These are phyloP conservation scores for Ilex paraguariensis DNA, from an alignment of 305 asterid species.

Conservation along the genomic window DNA sequence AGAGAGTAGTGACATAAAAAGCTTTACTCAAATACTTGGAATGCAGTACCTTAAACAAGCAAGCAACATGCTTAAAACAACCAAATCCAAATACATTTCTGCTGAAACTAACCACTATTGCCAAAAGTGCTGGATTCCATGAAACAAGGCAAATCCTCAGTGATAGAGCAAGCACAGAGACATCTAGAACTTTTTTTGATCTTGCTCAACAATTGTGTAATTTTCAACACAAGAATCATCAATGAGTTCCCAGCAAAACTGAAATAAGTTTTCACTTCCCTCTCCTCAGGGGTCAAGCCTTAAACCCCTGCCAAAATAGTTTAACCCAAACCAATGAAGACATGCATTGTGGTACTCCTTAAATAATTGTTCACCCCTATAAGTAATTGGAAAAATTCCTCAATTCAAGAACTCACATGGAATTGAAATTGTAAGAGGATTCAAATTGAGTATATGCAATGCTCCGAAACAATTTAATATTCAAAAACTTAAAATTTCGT, in stretches of 20 bases:
- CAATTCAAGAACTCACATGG: not conserved
- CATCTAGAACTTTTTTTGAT: constrained; percentile 8
- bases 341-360: constrained; percentile 17
- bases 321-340: constrained; percentile 40
- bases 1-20: too few species aligned
- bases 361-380: too few species aligned
- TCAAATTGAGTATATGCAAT: not conserved
- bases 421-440: not conserved
- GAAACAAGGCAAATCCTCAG: constrained; percentile 9
- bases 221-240: constrained; percentile 18
- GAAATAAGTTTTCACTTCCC: constrained; percentile 19
- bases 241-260: constrained; percentile 20
- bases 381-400: not conserved
- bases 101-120: constrained; percentile 6
- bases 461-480: not conserved
- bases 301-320: constrained; percentile 60
- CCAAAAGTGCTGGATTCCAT: constrained; percentile 21
- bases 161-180: not conserved
- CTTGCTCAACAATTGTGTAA: constrained; percentile 19
- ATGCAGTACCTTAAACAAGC: too few species aligned
- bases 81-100: constrained; percentile 12
- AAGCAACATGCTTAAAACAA: too few species aligned
- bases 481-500: constrained; percentile 3
- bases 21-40: too few species aligned
- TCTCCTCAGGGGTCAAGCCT: constrained; percentile 33